Base-by-base conservation (phyloP, 163 green algal species). In the Trebouxiophyceae sp. region DNA sequence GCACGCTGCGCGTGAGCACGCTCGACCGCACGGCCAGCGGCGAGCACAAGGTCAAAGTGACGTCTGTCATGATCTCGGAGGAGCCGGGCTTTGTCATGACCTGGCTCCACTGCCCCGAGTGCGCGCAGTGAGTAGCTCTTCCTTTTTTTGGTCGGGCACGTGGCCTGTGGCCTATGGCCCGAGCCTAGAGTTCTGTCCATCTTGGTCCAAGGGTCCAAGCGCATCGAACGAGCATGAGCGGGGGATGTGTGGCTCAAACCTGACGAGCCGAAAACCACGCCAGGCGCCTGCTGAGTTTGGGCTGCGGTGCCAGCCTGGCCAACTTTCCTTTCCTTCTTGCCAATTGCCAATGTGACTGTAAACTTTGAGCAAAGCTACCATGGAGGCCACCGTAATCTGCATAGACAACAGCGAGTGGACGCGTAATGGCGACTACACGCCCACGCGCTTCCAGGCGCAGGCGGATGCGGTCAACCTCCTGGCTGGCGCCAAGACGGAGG, bases 331-430 rank as follows among this genome's bases (percentile, higher is more conserved):
- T 57, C 12, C n/a, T 23, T 5, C 16, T 23, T 34, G 26, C 24
- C 55, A 61, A 20, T 4, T 44, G 6, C 55, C 57, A 47, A 61
- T 16, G 12, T 50, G 12, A n/a, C 12, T 50, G 39, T n/a, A 39
- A n/a, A 62, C 28, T n/a, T 26, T n/a, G 24, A 44, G 27, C 6
- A 19, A 44, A n/a, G 55, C 26, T n/a, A 57, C 23, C 29, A 85
- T 93, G 80, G 90, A 98, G 72, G 85, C 89, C 6, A 97, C 89
- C 0, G 81, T 97, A 2, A 79, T 97, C 6, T 91, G 83, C 62
- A 81, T 99, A 23, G 93, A 99, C 77, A 99, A 99, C 65, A 91
- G 77, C 31, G 95, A 99, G 67, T 96, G 82, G 73, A 97, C 95
- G 22, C 79, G 93, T 19, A 97, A 94, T 57, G 91, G 90, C n/a